Evolutionary conservation across 176 grass and related monocot species (phyloP).

Genomic region (Oryza glumipatula): DNA sequence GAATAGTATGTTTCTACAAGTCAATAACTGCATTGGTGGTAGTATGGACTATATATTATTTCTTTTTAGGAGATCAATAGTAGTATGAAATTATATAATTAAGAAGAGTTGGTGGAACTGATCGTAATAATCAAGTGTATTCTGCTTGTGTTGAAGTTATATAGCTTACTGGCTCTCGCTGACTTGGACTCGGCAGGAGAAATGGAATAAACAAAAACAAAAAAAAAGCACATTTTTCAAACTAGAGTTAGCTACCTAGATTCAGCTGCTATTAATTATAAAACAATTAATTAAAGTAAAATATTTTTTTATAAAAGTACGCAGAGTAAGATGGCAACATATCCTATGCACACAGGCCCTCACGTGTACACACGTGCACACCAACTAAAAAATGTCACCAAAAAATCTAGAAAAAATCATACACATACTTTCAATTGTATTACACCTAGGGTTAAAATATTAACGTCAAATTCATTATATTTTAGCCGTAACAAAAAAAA

Average conservation of each 20-base stretch:
- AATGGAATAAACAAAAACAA: not conserved
- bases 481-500: too few species aligned
- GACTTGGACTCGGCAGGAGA: not conserved
- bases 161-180: not conserved
- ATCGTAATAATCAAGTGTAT: not conserved
- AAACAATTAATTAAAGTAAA: not conserved
- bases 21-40: not conserved
- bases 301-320: not conserved
- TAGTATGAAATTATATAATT: not conserved
- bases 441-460: too few species aligned
- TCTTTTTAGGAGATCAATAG: too few species aligned
- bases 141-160: not conserved
- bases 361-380: too few species aligned
- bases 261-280: not conserved
- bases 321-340: not conserved
- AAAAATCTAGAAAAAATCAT: too few species aligned
- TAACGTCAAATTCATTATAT: too few species aligned
- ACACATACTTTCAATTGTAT: too few species aligned
- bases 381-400: too few species aligned
- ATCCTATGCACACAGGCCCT: too few species aligned
- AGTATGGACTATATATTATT: too few species aligned
- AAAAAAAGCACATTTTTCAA: not conserved
- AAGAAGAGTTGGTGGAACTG: not conserved
- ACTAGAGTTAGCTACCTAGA: not conserved
- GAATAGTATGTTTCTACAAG: too few species aligned